Evolutionary conservation across 495 filamentous ascomycete genomes (phyloP).

Genomic region (Thermochaetoides thermophila): DNA sequence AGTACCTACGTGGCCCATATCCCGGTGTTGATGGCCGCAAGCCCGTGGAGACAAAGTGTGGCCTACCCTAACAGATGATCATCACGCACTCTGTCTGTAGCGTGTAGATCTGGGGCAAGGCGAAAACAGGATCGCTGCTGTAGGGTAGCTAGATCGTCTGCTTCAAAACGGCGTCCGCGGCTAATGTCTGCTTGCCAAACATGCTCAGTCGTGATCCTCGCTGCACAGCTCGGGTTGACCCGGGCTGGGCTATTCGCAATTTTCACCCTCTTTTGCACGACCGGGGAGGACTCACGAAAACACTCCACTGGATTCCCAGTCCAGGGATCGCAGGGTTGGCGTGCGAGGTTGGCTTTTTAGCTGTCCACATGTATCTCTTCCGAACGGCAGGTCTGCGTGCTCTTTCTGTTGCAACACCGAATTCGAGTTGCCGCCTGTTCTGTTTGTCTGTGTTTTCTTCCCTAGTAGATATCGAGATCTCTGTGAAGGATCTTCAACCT

Average conservation of each 20-base stretch:
- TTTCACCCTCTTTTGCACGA: too few species aligned
- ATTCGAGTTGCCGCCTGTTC: constrained; percentile 1
- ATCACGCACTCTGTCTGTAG: constrained; percentile 3
- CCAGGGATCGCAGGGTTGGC: constrained; percentile 12
- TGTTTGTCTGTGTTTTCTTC: not conserved
- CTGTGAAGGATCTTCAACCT: too few species aligned
- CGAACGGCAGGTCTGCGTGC: constrained; percentile 4
- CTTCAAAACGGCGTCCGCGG: constrained; percentile 19
- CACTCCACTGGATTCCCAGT: constrained; percentile 16
- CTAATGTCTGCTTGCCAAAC: constrained; percentile 20
- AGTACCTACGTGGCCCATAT: too few species aligned
- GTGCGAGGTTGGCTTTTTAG: constrained; percentile 14
- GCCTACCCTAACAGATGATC: too few species aligned
- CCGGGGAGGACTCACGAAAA: too few species aligned
- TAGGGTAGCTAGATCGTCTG: constrained; percentile 14
- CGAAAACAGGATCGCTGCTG: constrained; percentile 13
- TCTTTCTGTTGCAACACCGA: not conserved
- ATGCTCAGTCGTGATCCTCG: constrained; percentile 23
- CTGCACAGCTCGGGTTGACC: constrained; percentile 13
- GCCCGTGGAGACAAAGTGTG: too few species aligned
- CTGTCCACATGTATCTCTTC: too few species aligned
- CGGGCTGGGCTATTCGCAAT: too few species aligned
- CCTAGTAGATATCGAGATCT: too few species aligned
- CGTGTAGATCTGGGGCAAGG: constrained; percentile 8
- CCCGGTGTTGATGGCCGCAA: too few species aligned